Conservation (phyloP, 352 stramenopile genomes). For the Phytophthora agathidicida region DNA sequence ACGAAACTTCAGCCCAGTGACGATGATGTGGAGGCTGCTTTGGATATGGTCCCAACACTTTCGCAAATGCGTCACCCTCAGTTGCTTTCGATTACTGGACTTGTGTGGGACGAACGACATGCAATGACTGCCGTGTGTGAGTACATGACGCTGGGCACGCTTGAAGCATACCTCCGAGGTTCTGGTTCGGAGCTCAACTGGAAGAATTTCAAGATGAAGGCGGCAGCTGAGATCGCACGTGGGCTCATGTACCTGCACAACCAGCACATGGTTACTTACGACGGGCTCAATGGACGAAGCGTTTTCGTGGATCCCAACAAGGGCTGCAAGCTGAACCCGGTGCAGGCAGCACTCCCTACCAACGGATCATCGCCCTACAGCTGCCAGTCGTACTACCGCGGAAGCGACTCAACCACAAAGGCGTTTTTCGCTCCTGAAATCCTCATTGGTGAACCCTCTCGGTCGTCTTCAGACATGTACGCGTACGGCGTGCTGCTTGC, state of each 20-base stretch:
- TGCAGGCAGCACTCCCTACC: conserved; percentile 66
- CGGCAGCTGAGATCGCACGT: conserved; percentile 63
- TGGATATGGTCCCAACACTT: conserved; percentile 61
- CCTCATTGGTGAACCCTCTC: conserved; percentile 46
- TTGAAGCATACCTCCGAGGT: conserved; percentile 60
- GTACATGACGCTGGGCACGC: conserved; percentile 71
- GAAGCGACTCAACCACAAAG: conserved; percentile 37
- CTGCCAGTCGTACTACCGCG: conserved; percentile 32
- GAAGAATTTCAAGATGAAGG: conserved; percentile 81
- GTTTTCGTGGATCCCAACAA: conserved; percentile 78
- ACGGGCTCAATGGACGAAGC: conserved; percentile 66
- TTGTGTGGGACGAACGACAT: conserved; percentile 67
- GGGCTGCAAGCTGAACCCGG: conserved; percentile 80
- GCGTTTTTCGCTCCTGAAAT: conserved; percentile 67
- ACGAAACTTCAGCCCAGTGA: conserved; percentile 59
- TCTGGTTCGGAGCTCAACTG: conserved; percentile 56
- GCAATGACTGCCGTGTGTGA: conserved; percentile 73
- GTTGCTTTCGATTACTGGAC: conserved; percentile 59
- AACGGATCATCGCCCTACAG: conserved; percentile 38
- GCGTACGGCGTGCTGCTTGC: conserved; percentile 71
- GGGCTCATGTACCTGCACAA: conserved; percentile 82
- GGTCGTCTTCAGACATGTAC: conserved; percentile 73
- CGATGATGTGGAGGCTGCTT: conserved; percentile 60
- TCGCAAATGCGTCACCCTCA: conserved; percentile 76
- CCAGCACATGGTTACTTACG: conserved; percentile 74